phyloP scores from a whole-genome alignment of 2,329 filamentous ascomycete genomes.

The Colletotrichum ledebouriae region DNA sequence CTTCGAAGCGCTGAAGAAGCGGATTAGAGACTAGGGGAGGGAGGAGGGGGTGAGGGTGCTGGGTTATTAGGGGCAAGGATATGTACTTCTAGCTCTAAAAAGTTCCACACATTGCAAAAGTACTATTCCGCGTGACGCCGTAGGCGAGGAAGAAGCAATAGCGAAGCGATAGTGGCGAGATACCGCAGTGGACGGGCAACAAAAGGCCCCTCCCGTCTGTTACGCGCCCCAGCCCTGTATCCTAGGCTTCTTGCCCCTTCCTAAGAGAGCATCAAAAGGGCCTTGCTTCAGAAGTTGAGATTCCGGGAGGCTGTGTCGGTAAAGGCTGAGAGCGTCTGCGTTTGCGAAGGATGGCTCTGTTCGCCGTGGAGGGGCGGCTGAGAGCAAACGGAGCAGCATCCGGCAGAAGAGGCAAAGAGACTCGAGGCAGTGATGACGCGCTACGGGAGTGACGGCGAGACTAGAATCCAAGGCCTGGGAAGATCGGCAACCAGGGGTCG shows the following conservation, averaged over 20 bases:
- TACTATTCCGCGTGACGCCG: neutral
- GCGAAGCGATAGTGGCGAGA: slow-evolving; percentile 20
- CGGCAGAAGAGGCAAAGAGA: slow-evolving; percentile 15
- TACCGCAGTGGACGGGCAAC: neutral
- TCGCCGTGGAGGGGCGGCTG: neutral
- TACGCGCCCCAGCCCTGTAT: slow-evolving; percentile 33
- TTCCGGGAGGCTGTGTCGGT: slow-evolving; percentile 35
- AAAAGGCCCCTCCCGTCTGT: slow-evolving; percentile 29
- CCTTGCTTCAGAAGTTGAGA: slow-evolving; percentile 28
- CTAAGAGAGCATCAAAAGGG: neutral
- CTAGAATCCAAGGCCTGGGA: slow-evolving; percentile 21
- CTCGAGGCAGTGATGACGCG: slow-evolving; percentile 25
- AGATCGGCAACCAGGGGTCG: slow-evolving; percentile 16
- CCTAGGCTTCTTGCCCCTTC: neutral
- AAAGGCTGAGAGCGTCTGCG: neutral
- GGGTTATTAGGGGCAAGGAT: no score
- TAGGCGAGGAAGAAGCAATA: slow-evolving; percentile 8
- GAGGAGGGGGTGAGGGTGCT: no score
- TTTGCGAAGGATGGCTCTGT: slow-evolving; percentile 9
- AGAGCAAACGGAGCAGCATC: slow-evolving; percentile 7
- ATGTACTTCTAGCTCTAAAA: no score
- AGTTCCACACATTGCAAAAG: no score
- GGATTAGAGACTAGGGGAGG: no score
- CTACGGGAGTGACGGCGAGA: slow-evolving; percentile 28
- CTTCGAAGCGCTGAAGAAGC: no score